Evolutionary conservation across 306 rosid genomes (phyloP).

Genomic region (Albizia julibrissin): DNA sequence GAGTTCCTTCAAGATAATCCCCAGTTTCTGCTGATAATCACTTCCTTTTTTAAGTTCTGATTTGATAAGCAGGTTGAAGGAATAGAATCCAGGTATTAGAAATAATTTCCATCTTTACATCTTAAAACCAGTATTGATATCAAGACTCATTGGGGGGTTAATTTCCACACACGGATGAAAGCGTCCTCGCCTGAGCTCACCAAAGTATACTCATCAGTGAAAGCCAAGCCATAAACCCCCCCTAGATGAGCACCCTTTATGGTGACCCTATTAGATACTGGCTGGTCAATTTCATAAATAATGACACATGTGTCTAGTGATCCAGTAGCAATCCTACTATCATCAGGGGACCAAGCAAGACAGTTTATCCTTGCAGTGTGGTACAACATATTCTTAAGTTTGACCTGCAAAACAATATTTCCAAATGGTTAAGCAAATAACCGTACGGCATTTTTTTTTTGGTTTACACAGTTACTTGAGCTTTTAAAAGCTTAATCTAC

Average conservation of each 20-base stretch:
- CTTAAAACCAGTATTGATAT: slow-evolving; percentile 24
- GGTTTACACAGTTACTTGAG: background rate
- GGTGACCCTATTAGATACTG: slow-evolving; percentile 77
- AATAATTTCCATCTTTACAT: slow-evolving; percentile 26
- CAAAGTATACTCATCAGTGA: slow-evolving; percentile 74
- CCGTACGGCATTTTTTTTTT: background rate
- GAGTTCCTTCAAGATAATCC: slow-evolving; percentile 14
- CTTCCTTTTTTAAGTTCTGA: slow-evolving; percentile 18
- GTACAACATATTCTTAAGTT: slow-evolving; percentile 90
- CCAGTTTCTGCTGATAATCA: slow-evolving; percentile 23
- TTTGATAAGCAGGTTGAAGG: slow-evolving; percentile 23
- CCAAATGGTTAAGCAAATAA: slow-evolving; percentile 17
- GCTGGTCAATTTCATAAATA: slow-evolving; percentile 81
- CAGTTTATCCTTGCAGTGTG: slow-evolving; percentile 95
- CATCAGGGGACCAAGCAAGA: slow-evolving; percentile 96
- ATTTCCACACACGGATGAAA: slow-evolving; percentile 89
- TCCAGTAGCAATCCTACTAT: slow-evolving; percentile 82
- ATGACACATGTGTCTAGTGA: slow-evolving; percentile 86
- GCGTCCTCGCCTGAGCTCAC: slow-evolving; percentile 99
- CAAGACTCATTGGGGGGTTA: slow-evolving; percentile 57
- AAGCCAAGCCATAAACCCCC: slow-evolving; percentile 89
- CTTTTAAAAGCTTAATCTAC: slow-evolving; percentile 21
- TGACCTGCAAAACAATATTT: slow-evolving; percentile 58
- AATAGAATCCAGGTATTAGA: slow-evolving; percentile 27
- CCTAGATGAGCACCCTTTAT: slow-evolving; percentile 92